Conservation (phyloP, 441 rosid genomes). For the Bocquillonia castaneifolia region DNA sequence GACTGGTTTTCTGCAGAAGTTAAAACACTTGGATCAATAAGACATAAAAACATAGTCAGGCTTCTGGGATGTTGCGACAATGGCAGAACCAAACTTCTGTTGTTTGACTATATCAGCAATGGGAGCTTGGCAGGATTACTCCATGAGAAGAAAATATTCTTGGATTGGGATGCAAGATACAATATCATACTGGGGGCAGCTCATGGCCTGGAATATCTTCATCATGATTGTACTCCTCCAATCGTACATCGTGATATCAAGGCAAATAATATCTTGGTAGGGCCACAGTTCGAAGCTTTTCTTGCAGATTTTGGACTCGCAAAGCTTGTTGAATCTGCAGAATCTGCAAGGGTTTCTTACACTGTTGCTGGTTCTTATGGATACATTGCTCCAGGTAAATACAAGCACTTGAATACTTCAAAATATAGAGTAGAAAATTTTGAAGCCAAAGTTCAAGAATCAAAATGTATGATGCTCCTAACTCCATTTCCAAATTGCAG, state of each 20-base stretch:
- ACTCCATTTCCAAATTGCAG: conserved; percentile 33
- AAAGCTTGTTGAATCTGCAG: conserved; percentile 48
- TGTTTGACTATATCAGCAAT: conserved; percentile 63
- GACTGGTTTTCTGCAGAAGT: conserved; percentile 70
- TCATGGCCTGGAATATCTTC: conserved; percentile 65
- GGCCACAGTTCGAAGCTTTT: conserved; percentile 55
- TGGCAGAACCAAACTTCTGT: conserved; percentile 50
- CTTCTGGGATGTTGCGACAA: conserved; percentile 62
- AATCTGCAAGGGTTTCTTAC: conserved; percentile 38
- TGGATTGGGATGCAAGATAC: conserved; percentile 69
- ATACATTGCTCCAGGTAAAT: conserved; percentile 74
- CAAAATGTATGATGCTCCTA: not conserved
- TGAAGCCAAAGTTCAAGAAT: not conserved
- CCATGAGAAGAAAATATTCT: conserved; percentile 40
- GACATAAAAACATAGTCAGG: conserved; percentile 69
- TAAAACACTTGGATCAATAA: conserved; percentile 55
- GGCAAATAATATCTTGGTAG: conserved; percentile 63
- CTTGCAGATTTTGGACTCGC: conserved; percentile 74
- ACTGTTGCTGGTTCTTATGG: conserved; percentile 68
- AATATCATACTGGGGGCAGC: conserved; percentile 60
- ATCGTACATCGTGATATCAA: conserved; percentile 66
- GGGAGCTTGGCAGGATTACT: conserved; percentile 60
- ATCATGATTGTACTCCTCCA: conserved; percentile 64
- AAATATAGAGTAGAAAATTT: not conserved
- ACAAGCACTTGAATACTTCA: conserved; percentile 6